Base-by-base conservation (phyloP, 2,329 filamentous ascomycete species). In the Aspergillus texensis region DNA sequence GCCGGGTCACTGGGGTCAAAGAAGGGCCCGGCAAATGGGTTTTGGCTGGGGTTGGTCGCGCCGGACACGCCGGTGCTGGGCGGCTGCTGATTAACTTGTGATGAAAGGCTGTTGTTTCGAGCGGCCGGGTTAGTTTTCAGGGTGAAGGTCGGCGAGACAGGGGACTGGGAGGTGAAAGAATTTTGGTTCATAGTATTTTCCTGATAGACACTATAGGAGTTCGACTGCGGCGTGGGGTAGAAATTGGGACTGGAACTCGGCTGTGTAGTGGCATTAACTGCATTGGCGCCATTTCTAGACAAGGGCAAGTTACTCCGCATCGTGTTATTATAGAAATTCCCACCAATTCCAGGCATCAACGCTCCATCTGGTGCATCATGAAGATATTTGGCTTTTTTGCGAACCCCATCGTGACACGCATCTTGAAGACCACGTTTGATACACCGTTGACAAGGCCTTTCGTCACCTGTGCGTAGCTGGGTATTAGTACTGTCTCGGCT, bases 321-420 rank as follows among this genome's bases (percentile, higher is more conserved):
- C 26, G 67, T 79, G 54, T 64, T 70, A 71, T 74, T 85, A 71
- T 80, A 79, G 65, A 74, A 86, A 72, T 90, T 92, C 72, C 88
- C 90, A 66, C 90, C 89, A 55, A 95, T 85, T 48, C 95, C 93
- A n/a, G 94, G 92, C 75, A 94, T 87, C 66, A 97, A 84, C 53
- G 93, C 93, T 76, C 96, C 93, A 58, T 93, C 88, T 41, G 94
- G 94, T 30, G 94, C 93, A 84, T 98, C 95, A 75, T 98, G 94
- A 62, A 99, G 91, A 78, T 99, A 99, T 79, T 99, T 99, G 58
- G 95, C 95, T 85, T 98, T 99, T 80, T 99, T 99, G 67, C 95
- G 91, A 58, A 98, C 93, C 60, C 95, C 95, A 75, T 99, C 95
- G 78, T 97, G 93, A 75, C 95, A 99, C 65, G 88, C 88, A 76